A percentile compares a stretch with the other conserved stretches of the same genome.
Evolutionary conservation across 169 alveolate genomes (phyloP).

Genomic region (Plasmodium malariae): DNA sequence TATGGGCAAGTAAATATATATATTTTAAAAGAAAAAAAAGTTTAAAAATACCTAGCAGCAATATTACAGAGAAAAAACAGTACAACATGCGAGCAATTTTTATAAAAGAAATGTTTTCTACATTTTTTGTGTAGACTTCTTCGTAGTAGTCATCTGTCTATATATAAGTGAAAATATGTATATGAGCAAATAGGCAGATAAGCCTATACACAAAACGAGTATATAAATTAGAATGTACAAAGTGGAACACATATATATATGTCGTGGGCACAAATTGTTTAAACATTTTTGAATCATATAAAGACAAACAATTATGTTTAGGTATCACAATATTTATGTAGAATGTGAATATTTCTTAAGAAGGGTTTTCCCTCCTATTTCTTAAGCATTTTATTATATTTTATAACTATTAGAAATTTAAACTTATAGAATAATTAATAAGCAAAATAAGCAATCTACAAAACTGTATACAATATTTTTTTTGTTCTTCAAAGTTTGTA

Average conservation of each 20-base stretch:
- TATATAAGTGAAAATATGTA: not conserved
- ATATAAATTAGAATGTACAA: too few species aligned
- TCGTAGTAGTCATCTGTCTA: slow-evolving; percentile 37
- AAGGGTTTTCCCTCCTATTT: too few species aligned
- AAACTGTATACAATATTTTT: too few species aligned
- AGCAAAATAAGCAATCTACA: too few species aligned
- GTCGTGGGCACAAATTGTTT: not conserved
- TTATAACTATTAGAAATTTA: too few species aligned
- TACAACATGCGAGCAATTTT: slow-evolving; percentile 37
- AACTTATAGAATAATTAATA: too few species aligned
- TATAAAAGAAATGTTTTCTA: slow-evolving; percentile 26
- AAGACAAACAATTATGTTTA: too few species aligned
- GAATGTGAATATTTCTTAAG: too few species aligned
- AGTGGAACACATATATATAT: not conserved
- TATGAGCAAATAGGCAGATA: not conserved
- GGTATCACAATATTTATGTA: too few species aligned
- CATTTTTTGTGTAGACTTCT: slow-evolving; percentile 8
- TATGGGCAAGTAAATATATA: not conserved
- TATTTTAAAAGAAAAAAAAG: not conserved
- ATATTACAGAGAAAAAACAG: slow-evolving; percentile 25
- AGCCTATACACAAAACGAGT: not conserved
- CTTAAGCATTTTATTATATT: too few species aligned
- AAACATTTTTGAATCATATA: not conserved
- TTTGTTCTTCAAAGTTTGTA: too few species aligned
- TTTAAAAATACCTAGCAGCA: slow-evolving; percentile 26